Evolutionary conservation across 305 asterid species (phyloP).

Genomic region (Striga hermonthica): DNA sequence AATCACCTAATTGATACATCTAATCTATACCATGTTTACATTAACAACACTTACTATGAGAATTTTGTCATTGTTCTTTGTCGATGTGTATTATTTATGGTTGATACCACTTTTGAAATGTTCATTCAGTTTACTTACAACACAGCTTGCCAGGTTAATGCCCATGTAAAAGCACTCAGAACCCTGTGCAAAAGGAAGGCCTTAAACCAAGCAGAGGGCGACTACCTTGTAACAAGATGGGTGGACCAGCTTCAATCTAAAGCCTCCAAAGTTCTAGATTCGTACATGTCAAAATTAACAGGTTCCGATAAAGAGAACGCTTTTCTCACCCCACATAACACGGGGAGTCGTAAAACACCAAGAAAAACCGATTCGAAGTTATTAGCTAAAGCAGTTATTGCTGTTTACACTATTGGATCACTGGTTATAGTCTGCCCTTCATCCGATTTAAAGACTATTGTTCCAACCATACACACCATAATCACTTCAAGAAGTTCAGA

Average conservation of each 20-base stretch:
- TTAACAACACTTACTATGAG: neutral
- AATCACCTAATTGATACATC: no score
- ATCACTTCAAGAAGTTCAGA: constrained; percentile 66
- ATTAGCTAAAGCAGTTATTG: constrained; percentile 49
- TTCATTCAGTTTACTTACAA: no score
- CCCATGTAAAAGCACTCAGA: constrained; percentile 85
- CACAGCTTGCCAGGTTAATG: constrained; percentile 64
- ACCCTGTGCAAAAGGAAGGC: constrained; percentile 84
- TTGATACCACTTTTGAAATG: no score
- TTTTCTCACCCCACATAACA: constrained; percentile 54
- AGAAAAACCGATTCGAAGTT: constrained; percentile 41
- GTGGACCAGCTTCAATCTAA: constrained; percentile 59
- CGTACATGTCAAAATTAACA: constrained; percentile 50
- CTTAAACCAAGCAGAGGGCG: constrained; percentile 53
- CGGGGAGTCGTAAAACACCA: constrained; percentile 39
- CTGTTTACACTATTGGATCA: constrained; percentile 81
- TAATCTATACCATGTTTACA: no score
- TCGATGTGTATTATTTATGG: neutral
- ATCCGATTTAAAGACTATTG: constrained; percentile 50
- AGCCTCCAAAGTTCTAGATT: constrained; percentile 55
- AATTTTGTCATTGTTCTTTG: constrained; percentile 11
- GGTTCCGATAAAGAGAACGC: constrained; percentile 36
- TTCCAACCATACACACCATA: constrained; percentile 66
- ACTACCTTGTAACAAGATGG: constrained; percentile 68
- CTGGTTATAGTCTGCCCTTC: constrained; percentile 68